Base-by-base conservation (phyloP, 1,139 yeast species). In the Geotrichum cucujoidarum region DNA sequence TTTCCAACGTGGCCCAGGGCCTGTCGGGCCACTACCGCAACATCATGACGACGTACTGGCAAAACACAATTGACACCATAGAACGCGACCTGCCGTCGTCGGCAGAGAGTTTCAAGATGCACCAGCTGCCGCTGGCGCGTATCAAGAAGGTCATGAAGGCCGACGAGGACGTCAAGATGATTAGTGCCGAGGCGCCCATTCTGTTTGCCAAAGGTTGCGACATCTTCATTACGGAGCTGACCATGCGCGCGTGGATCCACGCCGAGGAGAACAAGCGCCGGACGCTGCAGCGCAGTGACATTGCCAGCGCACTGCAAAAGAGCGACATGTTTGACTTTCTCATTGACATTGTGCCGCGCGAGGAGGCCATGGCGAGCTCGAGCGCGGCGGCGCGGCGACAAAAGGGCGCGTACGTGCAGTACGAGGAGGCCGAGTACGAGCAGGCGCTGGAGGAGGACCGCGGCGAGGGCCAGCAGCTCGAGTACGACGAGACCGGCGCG, bases 181-280 rank as follows among this genome's bases (percentile, higher is more conserved):
- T 92, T 52, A 81, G 94, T 57, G 97, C 98, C 1, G 98, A 92
- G 68, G 97, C 97, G 0, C 98, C 98, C 1, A 89, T 92, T 33
- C 69, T 92, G 54, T 92, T 92, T 71, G 97, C 98, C 43, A 92
- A 92, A 66, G 97, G 97, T 1, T 92, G 98, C 68, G 98, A 92
- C 64, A 83, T 92, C 38, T 92, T 92, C 67, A 92, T 92, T 55
- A 90, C 97, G 0, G 98, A 92, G 66, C 73, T 92, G 50, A 90
- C 98, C 11, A 89, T 92, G 97, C 75, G 98, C 52, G 97, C 98
- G 2, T 92, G 98, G 98, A 88, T 92, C 54, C 96, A 90, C 60
- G 97, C 97, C 1, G 97, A 92, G 65, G 96, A 88, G 60, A 88
- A 87, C 69, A 92, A 92, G 63, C 77, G 98, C 57, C 74, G 98